Evolutionary conservation across 2,329 filamentous ascomycete genomes (phyloP), one percentile per base, ranked within the genome.

Genomic region (Fusarium ramigenum): DNA sequence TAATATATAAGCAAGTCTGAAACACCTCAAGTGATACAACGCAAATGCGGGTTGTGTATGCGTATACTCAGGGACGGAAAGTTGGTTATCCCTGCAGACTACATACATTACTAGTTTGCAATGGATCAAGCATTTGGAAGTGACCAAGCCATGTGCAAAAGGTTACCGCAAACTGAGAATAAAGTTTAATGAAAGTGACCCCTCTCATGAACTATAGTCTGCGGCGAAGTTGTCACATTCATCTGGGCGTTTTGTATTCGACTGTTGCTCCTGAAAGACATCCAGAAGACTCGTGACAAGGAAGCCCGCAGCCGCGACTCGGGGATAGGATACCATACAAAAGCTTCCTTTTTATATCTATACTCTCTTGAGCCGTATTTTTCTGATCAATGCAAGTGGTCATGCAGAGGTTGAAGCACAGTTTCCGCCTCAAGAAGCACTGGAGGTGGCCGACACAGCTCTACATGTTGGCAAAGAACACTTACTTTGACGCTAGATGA

Each of bases 361-460:
- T 32, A 21, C 18, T 21, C 40, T 28, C 9, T 30, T 44, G 42
- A 19, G 23, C 12, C 19, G 39, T 18, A 12, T 42, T 46, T 49
- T 10, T 30, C 30, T 44, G 39, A 32, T 52, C 30, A 59, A 37
- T 23, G 12, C 18, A 34, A 21, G 5, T 43, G 23, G 30, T 8
- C 23, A 9, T 21, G 23, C 34, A 21, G 32, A 25, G 40, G 46
- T 59, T 47, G 39, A 43, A 58, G 59, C 34, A 68, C 50, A 63
- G 58, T 75, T 60, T 75, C 66, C 66, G 60, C 58, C 58, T 61
- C 63, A 64, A 65, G 58, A 49, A 49, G 21, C 43, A 4, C 42
- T 39, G 34, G 15, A 36, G 25, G 58, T 25, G 36, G 46, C 23
- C 23, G 50, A 59, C 37, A 21, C 40, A 59, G 40, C 21, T n/a